Conservation (phyloP, 768 basidiomycete species). For the Roridomyces roridus region DNA sequence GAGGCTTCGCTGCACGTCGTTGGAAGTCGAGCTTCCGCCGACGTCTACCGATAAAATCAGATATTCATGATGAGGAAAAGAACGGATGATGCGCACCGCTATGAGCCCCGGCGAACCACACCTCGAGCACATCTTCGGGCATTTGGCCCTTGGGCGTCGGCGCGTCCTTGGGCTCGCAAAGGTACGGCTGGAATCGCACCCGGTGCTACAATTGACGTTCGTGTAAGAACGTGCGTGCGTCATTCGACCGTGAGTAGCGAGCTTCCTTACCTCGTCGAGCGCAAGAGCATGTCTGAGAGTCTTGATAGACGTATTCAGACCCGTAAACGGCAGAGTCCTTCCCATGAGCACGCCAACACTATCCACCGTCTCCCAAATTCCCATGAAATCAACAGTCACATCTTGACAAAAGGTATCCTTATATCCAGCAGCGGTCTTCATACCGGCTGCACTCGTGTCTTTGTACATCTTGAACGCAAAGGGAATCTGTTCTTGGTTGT, state of each 20-base stretch:
- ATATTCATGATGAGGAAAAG: not conserved
- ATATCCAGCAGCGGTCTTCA: slow-evolving; percentile 64
- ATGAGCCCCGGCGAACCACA: slow-evolving; percentile 84
- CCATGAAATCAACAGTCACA: slow-evolving; percentile 81
- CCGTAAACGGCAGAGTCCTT: slow-evolving; percentile 70
- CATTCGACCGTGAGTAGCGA: too few relatives aligned
- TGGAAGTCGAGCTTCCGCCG: slow-evolving; percentile 65
- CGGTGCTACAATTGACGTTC: slow-evolving; percentile 8
- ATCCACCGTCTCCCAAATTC: slow-evolving; percentile 86
- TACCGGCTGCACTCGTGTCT: slow-evolving; percentile 50
- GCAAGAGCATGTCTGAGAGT: slow-evolving; percentile 80
- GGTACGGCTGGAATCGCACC: slow-evolving; percentile 15
- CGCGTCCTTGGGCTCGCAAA: slow-evolving; percentile 14
- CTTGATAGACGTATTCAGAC: slow-evolving; percentile 65
- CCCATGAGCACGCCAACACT: slow-evolving; percentile 73
- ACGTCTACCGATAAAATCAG: slow-evolving; percentile 52
- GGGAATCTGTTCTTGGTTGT: slow-evolving; percentile 70
- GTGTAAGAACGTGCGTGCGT: too few relatives aligned
- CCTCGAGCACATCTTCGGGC: slow-evolving; percentile 68
- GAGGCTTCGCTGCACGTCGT: slow-evolving; percentile 51
- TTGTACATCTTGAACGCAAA: slow-evolving; percentile 81
- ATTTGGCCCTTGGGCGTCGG: slow-evolving; percentile 11
- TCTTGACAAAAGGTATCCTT: slow-evolving; percentile 72
- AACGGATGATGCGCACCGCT: slow-evolving; percentile 54
- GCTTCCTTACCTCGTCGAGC: slow-evolving; percentile 78